Percentiles rank a stretch among this genome's conserved stretches.
phyloP scores from a whole-genome alignment of 179 eudicot species.

The Carnegiea gigantea region DNA sequence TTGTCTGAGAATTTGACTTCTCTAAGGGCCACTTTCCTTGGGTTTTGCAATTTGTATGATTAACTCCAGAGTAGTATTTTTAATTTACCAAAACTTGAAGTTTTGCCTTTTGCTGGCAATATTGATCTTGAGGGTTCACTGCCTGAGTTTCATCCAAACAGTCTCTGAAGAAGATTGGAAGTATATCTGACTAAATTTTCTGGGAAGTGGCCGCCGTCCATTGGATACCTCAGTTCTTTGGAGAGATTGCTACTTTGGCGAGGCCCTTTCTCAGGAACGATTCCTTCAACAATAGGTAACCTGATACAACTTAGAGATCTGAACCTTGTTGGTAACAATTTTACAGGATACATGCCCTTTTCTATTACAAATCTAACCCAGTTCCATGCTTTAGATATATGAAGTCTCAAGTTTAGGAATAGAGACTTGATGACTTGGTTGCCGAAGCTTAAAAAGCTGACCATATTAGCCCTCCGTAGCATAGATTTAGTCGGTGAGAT shows the following conservation, averaged over 20 bases:
- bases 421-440: not conserved
- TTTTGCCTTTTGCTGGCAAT: not conserved
- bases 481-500: not conserved
- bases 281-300: not conserved
- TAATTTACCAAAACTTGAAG: constrained; percentile 15
- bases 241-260: not conserved
- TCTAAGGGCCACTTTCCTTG: not conserved
- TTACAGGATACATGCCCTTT: not conserved
- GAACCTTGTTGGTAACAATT: not conserved
- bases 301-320: not conserved
- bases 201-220: not conserved
- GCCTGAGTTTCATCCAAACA: not conserved
- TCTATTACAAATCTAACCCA: not conserved
- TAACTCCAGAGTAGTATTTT: constrained; percentile 32
- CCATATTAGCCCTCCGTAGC: not conserved
- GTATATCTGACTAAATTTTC: not conserved
- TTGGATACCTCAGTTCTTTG: not conserved
- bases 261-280: not conserved
- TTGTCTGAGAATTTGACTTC: constrained; percentile 21
- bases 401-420: not conserved
- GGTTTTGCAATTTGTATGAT: constrained; percentile 29
- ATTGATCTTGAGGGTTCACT: not conserved
- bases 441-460: not conserved
- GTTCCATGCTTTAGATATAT: not conserved
- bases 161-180: not conserved